Base-by-base conservation (phyloP, 2,329 filamentous ascomycete species). In the Aspergillus sp. region DNA sequence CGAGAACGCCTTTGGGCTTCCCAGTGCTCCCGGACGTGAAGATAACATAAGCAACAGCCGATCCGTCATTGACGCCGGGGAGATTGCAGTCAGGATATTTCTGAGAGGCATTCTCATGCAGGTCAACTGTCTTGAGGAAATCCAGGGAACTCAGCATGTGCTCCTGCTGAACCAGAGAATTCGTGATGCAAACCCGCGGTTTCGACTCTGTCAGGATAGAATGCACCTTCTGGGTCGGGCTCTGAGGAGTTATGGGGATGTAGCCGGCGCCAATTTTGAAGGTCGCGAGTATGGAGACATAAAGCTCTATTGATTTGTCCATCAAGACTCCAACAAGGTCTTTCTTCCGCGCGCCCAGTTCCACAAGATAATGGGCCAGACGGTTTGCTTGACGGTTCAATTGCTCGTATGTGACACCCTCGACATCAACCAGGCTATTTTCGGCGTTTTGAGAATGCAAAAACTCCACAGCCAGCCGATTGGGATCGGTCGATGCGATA, bases 211-310 rank as follows among this genome's bases (percentile, higher is more conserved):
- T 6, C 5, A 22, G 19, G 10, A 22, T 22, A 15, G 58, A 55
- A 29, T 57, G 58, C n/a, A 57, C 57, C 27, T 60, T 48, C 32
- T 55, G 55, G 8, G 53, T 19, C 11, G 60, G 60, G 12, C 57
- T 61, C 4, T 55, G 55, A 7, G 57, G 49, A 38, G 64, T 61
- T 16, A 65, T 57, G 0, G 61, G 59, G 36, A 55, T 63, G 52
- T 57, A 64, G 1, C 60, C 62, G 13, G 46, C 57, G 1, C 64
- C 64, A 16, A 61, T 55, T 36, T 66, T 66, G 29, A 67, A 41
- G 15, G 61, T 53, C 16, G 53, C 63, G 5, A 67, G 42, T 15
- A 66, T 58, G n/a, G 62, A 51, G 12, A 65, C 49, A 34, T 63
- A 63, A 11, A 53, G 22, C 7, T 56, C 52, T 3, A 57, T 49